Evolutionary conservation across 2,329 filamentous ascomycete species (phyloP).

Genomic region (Tolypocladium capitatum): DNA sequence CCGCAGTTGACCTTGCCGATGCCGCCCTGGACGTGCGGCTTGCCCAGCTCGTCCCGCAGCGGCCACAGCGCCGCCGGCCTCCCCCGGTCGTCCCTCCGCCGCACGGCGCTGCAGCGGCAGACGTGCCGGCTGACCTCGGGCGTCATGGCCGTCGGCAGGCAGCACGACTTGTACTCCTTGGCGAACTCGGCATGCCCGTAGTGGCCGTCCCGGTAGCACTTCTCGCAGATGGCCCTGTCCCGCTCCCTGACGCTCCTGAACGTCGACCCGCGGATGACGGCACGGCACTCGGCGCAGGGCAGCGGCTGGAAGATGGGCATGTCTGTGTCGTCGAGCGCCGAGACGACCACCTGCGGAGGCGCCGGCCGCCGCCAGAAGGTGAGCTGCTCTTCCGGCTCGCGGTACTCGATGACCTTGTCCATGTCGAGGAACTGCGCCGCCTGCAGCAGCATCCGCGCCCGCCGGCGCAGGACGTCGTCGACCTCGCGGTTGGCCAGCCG

Average conservation of each 20-base stretch:
- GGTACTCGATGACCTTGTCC: slow-evolving; percentile 23
- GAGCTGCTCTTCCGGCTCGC: slow-evolving; percentile 9
- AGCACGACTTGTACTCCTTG: slow-evolving; percentile 22
- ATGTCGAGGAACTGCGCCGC: slow-evolving; percentile 21
- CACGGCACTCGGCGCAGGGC: slow-evolving; percentile 8
- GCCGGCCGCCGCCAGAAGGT: slow-evolving; percentile 13
- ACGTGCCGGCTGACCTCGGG: slow-evolving; percentile 11
- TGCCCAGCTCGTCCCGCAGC: not conserved
- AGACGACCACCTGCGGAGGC: slow-evolving; percentile 11
- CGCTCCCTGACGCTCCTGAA: slow-evolving; percentile 8
- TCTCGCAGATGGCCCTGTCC: slow-evolving; percentile 15
- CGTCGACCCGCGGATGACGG: slow-evolving; percentile 10
- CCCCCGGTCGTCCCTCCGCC: slow-evolving; percentile 9
- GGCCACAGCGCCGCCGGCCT: slow-evolving; percentile 8
- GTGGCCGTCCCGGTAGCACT: slow-evolving; percentile 17
- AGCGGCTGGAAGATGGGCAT: slow-evolving; percentile 9
- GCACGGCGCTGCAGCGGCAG: slow-evolving; percentile 11
- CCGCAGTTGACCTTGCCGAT: slow-evolving; percentile 5
- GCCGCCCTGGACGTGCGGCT: slow-evolving; percentile 1
- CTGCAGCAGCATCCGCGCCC: slow-evolving; percentile 18
- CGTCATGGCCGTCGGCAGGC: slow-evolving; percentile 12
- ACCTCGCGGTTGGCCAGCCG: slow-evolving; percentile 1
- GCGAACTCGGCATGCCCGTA: slow-evolving; percentile 13
- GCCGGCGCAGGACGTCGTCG: slow-evolving; percentile 5
- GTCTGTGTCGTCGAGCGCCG: slow-evolving; percentile 1